Evolutionary conservation across 108 stramenopile genomes (phyloP), one percentile per base, ranked within the genome.

Genomic region (Ochromonas danica): DNA sequence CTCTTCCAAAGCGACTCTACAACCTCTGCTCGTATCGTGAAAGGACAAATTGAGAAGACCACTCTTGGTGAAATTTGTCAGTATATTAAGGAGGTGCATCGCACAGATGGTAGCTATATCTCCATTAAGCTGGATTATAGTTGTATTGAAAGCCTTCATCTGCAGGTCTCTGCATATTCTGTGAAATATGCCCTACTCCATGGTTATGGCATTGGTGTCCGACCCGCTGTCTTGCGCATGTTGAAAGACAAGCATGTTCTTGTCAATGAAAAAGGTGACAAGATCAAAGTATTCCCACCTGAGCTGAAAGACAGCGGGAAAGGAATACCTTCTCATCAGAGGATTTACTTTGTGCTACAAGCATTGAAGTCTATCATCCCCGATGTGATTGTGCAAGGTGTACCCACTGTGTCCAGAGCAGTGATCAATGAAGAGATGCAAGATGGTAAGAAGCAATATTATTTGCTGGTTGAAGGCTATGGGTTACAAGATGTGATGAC

Each of bases 41-140:
- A 99, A 83, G 96, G 94, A 45, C 87, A 89, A n/a, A 94, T 99
- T 38, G 98, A 99, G 81, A 96, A 94, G 83, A 97, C 98, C 0
- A 95, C 92, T 0, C 87, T 99, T 86, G n/a, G 41, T n/a, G 39
- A 83, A 81, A 81, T 83, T 45, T 71, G 93, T 39, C 77, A 71
- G 51, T 93, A 90, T 85, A 95, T 98, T 62, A 94, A 96, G 77
- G 98, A 97, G 83, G 95, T 96, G n/a, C 95, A 94, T 81, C 83
- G 89, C 14, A 74, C 89, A 3, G 78, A 85, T 6, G 80, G 83
- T 40, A 92, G 92, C 70, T 96, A 94, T 70, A 86, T 99, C 36
- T 90, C 91, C 40, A 89, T 99, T 39, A 86, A 94, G 71, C 90
- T 99, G n/a, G 96, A 97, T 78, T 89, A 91, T 87, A 81, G 89